Percentiles rank a stretch among this genome's conserved stretches.
Evolutionary conservation across 164 flowering plant species (phyloP).

Genomic region (Stephania yunnanensis): DNA sequence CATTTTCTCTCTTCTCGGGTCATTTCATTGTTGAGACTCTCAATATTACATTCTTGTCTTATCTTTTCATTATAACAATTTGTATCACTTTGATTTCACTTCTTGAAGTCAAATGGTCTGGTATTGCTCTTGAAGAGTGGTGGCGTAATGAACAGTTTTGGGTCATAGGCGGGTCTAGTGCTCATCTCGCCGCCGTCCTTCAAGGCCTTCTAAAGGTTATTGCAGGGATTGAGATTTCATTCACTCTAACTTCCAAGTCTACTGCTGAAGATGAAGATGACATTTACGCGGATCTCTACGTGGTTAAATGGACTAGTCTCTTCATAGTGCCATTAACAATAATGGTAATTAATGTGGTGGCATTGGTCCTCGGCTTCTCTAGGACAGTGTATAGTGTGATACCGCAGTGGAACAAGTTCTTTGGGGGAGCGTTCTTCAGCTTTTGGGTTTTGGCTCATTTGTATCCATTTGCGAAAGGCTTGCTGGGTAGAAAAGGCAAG

Average conservation of each 20-base stretch:
- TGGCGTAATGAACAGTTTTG: constrained; percentile 93
- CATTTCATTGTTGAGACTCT: constrained; percentile 70
- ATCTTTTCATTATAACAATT: constrained; percentile 58
- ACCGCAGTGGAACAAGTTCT: constrained; percentile 63
- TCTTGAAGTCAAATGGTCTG: constrained; percentile 86
- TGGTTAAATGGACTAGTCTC: constrained; percentile 63
- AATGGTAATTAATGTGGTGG: constrained; percentile 73
- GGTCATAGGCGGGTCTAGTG: constrained; percentile 88
- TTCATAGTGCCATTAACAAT: constrained; percentile 74
- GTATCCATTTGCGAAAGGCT: constrained; percentile 78
- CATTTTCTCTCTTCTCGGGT: constrained; percentile 71
- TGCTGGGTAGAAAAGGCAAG: constrained; percentile 73
- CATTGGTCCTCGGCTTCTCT: constrained; percentile 56
- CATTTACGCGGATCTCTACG: constrained; percentile 66
- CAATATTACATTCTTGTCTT: constrained; percentile 56
- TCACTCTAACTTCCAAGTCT: constrained; percentile 80
- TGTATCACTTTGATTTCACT: constrained; percentile 59
- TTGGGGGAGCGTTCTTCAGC: constrained; percentile 74
- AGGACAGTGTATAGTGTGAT: constrained; percentile 54
- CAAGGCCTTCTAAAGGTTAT: constrained; percentile 80
- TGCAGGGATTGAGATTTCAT: constrained; percentile 84
- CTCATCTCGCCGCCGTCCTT: constrained; percentile 82
- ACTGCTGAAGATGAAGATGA: constrained; percentile 60
- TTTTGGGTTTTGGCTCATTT: constrained; percentile 78
- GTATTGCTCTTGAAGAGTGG: constrained; percentile 73